Base-by-base conservation (phyloP, 2,329 filamentous ascomycete genomes). In the Didymella pomorum region DNA sequence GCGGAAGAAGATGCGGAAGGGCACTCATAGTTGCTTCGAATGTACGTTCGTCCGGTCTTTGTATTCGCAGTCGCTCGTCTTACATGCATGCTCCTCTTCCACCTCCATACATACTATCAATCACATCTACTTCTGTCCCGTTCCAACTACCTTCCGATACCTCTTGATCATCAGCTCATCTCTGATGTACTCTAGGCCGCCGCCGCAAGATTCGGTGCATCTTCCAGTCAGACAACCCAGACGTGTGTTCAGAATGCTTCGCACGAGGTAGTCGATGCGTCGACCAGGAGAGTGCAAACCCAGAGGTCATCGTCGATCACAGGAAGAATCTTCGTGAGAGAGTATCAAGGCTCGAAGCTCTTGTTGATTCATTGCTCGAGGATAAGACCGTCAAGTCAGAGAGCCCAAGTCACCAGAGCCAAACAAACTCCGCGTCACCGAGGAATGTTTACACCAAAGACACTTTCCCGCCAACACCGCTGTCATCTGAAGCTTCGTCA, bases 121-220 rank as follows among this genome's bases (percentile, higher is more conserved):
- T 26, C 43, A 25, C 42, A 51, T 43, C 48, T 53, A 25, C 45
- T 45, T 31, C 20, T 56, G 6, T 43, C 41, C 18, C 7, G 14
- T 37, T 28, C 29, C 26, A 26, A 14, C 21, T 23, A 23, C 41
- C 31, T 23, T 51, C 14, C 45, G 23, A 23, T 21, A 29, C 23
- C 2, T 21, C 44, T 41, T 20, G 10, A 4, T 25, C 23, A 12
- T 16, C 16, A 18, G n/a, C 28, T 7, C 37, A 25, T 33, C 42
- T 66, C 73, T 76, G 61, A 78, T 64, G 8, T 18, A 45, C 23
- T 41, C 31, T 50, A 76, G 83, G 82, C 57, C 78, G 80, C 39
- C 78, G 81, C 35, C 79, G 82, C 49, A 84, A 83, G 70, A 81
- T 83, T 26, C 76, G 78, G 51, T 84, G 82, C 68, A 78, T 80